Evolutionary conservation across 202 grass and related monocot species (phyloP), one percentile per base, ranked within the genome.

Genomic region (Panicum hallii): DNA sequence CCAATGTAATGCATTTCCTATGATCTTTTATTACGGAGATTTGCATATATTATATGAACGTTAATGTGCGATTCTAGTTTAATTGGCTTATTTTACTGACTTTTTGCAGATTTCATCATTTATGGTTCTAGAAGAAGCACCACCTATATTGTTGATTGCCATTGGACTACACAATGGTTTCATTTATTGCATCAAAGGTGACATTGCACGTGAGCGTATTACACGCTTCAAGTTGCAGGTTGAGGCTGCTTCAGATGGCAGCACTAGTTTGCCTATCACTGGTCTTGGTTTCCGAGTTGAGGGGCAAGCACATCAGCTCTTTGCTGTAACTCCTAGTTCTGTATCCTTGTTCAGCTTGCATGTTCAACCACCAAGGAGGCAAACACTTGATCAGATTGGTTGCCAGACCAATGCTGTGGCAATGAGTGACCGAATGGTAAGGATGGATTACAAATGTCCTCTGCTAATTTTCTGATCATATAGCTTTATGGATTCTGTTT

Each of bases 101-200:
- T 53, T 90, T 32, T 19, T 92, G 75, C 90, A 99, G 96, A 96
- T 96, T 65, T 92, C 90, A 73, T 92, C 96, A 57, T 99, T 99
- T 92, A 80, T 96, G 74, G 96, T 99, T 90, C 84, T 99, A 12
- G 96, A 99, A 91, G 96, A 99, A 90, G 91, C 91, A 23, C 96
- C 93, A 49, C 96, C 96, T 61, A 91, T 99, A 81, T 77, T 99
- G 52, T 65, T 94, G 44, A 96, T 99, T 23, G 80, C 91, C 7
- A 92, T 99, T 42, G 97, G 93, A 49, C 76, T 99, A 74, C 93
- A 96, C 64, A 92, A 81, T 82, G 97, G 93, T 77, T 94, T 87
- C 43, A 90, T 99, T 87, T 96, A 99, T 80, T 99, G 97, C 88
- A 96, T 99, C 72, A 99, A 99, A 89, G 93, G 97, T 74, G 97